These are phyloP conservation scores for Fusarium sp. DNA, from an alignment of 2,329 filamentous ascomycete species.

Conservation along the genomic window DNA sequence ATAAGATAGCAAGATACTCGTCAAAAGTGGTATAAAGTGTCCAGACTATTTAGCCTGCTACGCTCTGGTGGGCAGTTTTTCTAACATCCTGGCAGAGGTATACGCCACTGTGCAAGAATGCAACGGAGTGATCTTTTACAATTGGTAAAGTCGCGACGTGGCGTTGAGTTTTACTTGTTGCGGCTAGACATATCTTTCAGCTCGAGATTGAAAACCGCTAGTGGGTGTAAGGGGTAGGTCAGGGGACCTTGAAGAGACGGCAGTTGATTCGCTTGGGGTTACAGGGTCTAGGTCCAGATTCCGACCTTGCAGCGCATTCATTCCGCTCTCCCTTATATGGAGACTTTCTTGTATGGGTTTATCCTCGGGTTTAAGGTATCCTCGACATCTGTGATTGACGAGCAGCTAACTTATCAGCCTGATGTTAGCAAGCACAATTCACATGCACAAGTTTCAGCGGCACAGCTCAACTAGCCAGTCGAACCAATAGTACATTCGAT, in stretches of 20 bases:
- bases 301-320: not conserved
- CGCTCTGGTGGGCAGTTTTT: not conserved
- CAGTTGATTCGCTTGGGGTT: not conserved
- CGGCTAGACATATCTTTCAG: not conserved
- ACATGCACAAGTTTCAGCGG: not conserved
- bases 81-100: not conserved
- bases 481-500: not conserved
- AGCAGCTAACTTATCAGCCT: not conserved
- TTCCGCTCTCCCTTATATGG: not conserved
- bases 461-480: not conserved
- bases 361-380: not conserved
- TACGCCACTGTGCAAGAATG: not conserved
- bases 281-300: not conserved
- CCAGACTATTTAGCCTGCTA: not conserved
- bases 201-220: conserved; percentile 2
- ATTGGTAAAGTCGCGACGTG: not conserved
- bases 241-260: not conserved
- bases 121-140: not conserved
- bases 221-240: not conserved
- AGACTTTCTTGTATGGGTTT: not conserved
- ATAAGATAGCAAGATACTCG: not conserved
- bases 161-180: not conserved
- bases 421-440: not conserved
- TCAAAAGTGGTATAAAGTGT: not conserved
- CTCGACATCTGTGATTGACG: not conserved